These are phyloP conservation scores for Plasmodium inui DNA, from an alignment of 169 alveolate species.

Conservation along the genomic window DNA sequence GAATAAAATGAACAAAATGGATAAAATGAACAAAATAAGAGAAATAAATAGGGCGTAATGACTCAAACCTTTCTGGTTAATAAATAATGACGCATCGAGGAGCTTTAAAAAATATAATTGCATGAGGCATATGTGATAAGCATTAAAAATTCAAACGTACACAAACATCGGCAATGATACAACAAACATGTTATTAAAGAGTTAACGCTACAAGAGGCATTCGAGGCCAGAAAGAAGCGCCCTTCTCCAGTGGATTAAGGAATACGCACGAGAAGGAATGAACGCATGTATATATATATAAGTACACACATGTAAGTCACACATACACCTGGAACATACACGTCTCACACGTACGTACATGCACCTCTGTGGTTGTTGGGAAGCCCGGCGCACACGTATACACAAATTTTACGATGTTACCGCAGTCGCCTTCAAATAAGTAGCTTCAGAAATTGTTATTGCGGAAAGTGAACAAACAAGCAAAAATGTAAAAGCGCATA, in stretches of 20 bases:
- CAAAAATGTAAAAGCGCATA: slow-evolving; percentile 22
- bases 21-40: neutral
- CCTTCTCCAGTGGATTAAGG: neutral
- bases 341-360: neutral
- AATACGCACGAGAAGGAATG: neutral
- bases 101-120: slow-evolving; percentile 15
- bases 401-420: slow-evolving; percentile 20
- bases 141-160: slow-evolving; percentile 11
- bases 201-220: slow-evolving; percentile 5
- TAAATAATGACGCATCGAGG: slow-evolving; percentile 4
- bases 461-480: slow-evolving; percentile 72
- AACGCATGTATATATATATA: neutral
- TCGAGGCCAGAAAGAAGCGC: neutral
- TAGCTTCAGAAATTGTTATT: slow-evolving; percentile 1
- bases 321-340: neutral
- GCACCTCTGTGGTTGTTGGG: neutral
- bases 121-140: slow-evolving; percentile 11
- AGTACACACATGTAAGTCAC: neutral
- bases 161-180: slow-evolving; percentile 68
- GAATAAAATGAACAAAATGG: neutral
- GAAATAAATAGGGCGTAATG: neutral
- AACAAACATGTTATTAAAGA: slow-evolving; percentile 62
- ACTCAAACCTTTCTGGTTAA: neutral
- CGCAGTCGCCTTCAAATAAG: slow-evolving; percentile 18
- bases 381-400: neutral